A percentile compares a stretch with the other conserved stretches of the same genome.
phyloP scores from a whole-genome alignment of 345 rosid species.

The Aquilaria malaccensis region DNA sequence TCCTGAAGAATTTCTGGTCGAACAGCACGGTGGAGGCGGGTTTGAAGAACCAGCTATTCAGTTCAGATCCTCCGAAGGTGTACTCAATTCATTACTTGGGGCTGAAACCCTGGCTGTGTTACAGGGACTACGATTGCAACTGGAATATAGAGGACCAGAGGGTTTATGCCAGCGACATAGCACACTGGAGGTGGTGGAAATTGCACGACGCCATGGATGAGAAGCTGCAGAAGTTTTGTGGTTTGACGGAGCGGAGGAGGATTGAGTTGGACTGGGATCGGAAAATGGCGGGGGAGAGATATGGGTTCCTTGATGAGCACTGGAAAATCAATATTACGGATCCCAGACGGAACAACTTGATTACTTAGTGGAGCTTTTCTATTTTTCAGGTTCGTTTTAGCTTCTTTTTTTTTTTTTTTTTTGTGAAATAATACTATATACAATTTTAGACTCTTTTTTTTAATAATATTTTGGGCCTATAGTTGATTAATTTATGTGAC shows the following conservation, averaged over 20 bases:
- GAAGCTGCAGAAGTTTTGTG: slow-evolving; percentile 52
- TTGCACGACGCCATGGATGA: slow-evolving; percentile 65
- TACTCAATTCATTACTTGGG: slow-evolving; percentile 83
- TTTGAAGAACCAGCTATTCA: slow-evolving; percentile 65
- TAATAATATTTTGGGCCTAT: too few species aligned
- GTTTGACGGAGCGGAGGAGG: slow-evolving; percentile 56
- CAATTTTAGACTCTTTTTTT: too few species aligned
- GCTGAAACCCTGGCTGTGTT: slow-evolving; percentile 84
- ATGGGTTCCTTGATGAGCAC: slow-evolving; percentile 43
- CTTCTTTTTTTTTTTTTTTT: not conserved
- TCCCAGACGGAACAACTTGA: slow-evolving; percentile 47
- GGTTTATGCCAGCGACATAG: slow-evolving; percentile 89
- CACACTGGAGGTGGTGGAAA: slow-evolving; percentile 82
- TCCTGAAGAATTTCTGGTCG: slow-evolving; percentile 83
- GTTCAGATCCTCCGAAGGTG: slow-evolving; percentile 67
- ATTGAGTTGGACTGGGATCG: slow-evolving; percentile 75
- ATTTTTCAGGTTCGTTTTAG: not conserved
- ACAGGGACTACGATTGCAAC: slow-evolving; percentile 92
- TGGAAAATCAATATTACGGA: slow-evolving; percentile 82
- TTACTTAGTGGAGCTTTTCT: slow-evolving; percentile 15
- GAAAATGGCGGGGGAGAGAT: slow-evolving; percentile 38
- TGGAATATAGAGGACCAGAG: slow-evolving; percentile 46
- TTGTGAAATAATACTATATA: too few species aligned
- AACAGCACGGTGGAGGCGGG: slow-evolving; percentile 59
- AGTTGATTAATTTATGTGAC: too few species aligned